Base-by-base conservation (phyloP, 495 filamentous ascomycete genomes). In the Trichocladium antarcticum region DNA sequence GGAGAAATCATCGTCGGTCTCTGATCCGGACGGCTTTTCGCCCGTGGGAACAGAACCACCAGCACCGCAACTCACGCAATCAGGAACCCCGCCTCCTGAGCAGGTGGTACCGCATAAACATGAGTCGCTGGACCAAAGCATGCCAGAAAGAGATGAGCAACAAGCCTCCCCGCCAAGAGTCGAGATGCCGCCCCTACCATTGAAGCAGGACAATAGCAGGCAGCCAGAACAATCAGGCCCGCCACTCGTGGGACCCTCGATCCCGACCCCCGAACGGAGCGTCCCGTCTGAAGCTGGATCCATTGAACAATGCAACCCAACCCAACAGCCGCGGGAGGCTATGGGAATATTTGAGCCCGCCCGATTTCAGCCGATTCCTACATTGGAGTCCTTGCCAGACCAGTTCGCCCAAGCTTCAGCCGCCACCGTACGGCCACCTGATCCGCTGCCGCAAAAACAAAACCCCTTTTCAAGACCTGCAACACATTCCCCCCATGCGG, bases 71-170 rank as follows among this genome's bases (percentile, higher is more conserved):
- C 35, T 37, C 14, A 47, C 40, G 36, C 55, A 57, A 34, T 32
- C 56, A 8, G 39, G 20, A 1, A 55, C 53, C 14, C 53, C 53
- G 10, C 47, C 53, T 1, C 53, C 53, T 10, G 53, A 55, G 19
- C 42, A 37, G 6, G 0, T 16, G 8, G 27, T 7, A 6, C 17
- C 17, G 15, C 28, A 21, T 3, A 37, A 29, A 10, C 8, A 35
- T 28, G 36, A 34, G 15, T 28, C 21, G 9, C 9, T 20, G 17
- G 15, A 34, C 22, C 16, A 21, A 39, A 29, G 24, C 7, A 7
- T 14, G 21, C 3, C 37, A 21, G 17, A 29, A 21, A 20, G 34
- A 31, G 7, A n/a, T 12, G 3, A 31, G 8, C 24, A 36, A 31
- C n/a, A 11, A 35, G 29, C 8, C 20, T 27, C 21, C 17, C 5